Evolutionary conservation across 192 early-diverging fungal species (phyloP).

Genomic region (Rhizoclosmatium globosum): DNA sequence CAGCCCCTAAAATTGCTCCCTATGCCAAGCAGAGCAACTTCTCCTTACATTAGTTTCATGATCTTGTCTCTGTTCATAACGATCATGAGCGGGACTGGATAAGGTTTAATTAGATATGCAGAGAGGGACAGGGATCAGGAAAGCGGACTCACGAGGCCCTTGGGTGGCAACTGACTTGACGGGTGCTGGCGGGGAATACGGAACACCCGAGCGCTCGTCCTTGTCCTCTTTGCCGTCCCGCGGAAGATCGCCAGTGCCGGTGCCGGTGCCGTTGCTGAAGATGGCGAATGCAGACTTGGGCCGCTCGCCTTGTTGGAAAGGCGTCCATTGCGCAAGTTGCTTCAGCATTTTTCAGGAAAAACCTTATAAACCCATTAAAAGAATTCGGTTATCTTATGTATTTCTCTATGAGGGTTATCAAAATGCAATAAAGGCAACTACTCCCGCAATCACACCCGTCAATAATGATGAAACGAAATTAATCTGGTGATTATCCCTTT

Average conservation of each 20-base stretch:
- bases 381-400: too few species aligned
- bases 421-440: slow-evolving; percentile 15
- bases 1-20: too few species aligned
- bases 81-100: slow-evolving; percentile 16
- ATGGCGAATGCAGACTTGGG: neutral
- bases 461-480: slow-evolving; percentile 75
- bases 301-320: neutral
- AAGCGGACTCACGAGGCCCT: neutral
- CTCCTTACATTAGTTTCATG: slow-evolving; percentile 11
- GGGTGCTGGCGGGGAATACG: neutral
- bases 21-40: too few species aligned
- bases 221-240: neutral
- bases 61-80: slow-evolving; percentile 16
- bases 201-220: neutral
- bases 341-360: too few species aligned
- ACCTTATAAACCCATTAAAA: too few species aligned
- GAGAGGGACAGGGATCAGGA: neutral
- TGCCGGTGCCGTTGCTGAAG: neutral
- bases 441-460: slow-evolving; percentile 56
- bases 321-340: too few species aligned
- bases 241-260: neutral
- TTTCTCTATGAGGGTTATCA: neutral
- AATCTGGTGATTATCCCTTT: slow-evolving; percentile 40
- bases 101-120: neutral
- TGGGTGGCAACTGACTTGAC: neutral